Percentiles rank a stretch among this genome's conserved stretches.
These are phyloP conservation scores for Daphne laureola DNA, from an alignment of 441 rosid genomes.

Conservation along the genomic window DNA sequence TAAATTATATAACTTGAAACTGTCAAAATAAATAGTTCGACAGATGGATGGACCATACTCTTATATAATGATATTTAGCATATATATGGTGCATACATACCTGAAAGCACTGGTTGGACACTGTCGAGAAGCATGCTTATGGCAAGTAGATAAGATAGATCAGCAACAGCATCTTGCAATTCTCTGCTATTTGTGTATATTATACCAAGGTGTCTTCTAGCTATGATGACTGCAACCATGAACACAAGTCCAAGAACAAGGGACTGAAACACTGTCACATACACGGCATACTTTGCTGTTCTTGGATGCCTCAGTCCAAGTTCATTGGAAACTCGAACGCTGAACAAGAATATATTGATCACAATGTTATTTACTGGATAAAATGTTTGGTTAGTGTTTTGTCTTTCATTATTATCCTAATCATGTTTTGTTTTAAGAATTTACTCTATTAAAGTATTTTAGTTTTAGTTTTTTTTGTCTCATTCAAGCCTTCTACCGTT, in stretches of 20 bases:
- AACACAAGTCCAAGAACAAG: conserved; percentile 51
- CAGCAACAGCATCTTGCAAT: conserved; percentile 42
- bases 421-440: no score
- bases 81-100: no score
- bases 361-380: no score
- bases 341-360: conserved; percentile 15
- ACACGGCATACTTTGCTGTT: conserved; percentile 70
- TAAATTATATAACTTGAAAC: no score
- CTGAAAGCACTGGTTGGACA: conserved; percentile 73
- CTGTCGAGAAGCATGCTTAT: conserved; percentile 80
- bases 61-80: no score
- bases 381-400: no score
- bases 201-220: conserved; percentile 45
- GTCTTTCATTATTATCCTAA: no score
- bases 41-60: no score
- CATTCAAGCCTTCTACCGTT: no score
- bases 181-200: conserved; percentile 57
- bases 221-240: conserved; percentile 48
- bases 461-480: no score
- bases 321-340: conserved; percentile 79
- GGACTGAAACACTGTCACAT: conserved; percentile 46
- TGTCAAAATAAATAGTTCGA: no score
- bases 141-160: conserved; percentile 60
- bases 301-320: conserved; percentile 60
- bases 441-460: no score